A percentile compares a stretch with the other conserved stretches of the same genome.
Conservation (phyloP, 1,284 basidiomycete species). For the Moesziomyces sp. region DNA sequence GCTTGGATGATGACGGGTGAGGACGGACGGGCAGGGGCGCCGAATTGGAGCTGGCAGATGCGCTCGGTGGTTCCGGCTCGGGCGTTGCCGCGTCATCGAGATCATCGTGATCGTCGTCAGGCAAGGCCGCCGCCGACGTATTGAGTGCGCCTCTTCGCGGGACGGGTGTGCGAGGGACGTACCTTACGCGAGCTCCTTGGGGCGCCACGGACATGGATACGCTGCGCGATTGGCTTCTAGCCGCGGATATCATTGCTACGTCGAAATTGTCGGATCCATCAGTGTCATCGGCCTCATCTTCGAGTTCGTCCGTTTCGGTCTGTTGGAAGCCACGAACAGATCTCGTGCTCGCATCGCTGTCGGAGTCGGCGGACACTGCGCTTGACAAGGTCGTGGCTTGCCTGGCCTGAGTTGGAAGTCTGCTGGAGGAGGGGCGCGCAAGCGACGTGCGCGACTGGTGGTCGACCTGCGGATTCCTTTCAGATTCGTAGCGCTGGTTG, state of each 20-base stretch:
- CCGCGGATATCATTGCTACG: not conserved
- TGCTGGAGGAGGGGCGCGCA: not conserved
- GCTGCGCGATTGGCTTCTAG: constrained; percentile 11
- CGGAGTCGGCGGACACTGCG: constrained; percentile 3
- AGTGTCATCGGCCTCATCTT: constrained; percentile 1
- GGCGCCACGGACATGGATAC: not conserved
- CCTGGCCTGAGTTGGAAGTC: not conserved
- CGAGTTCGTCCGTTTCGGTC: constrained; percentile 11
- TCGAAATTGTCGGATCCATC: not conserved
- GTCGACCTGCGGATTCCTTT: constrained; percentile 2
- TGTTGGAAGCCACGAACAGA: not conserved
- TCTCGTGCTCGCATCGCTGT: constrained; percentile 7
- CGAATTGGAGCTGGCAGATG: constrained; percentile 8
- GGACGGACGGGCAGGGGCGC: constrained; percentile 3
- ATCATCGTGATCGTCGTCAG: constrained; percentile 26
- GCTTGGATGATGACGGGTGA: constrained; percentile 9
- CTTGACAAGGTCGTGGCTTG: not conserved
- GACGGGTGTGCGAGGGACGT: constrained; percentile 4
- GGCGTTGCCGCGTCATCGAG: not conserved
- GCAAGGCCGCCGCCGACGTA: constrained; percentile 7
- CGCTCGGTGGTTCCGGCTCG: constrained; percentile 3
- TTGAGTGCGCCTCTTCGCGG: constrained; percentile 21
- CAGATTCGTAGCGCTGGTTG: constrained; percentile 17
- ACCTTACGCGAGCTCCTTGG: constrained; percentile 2
- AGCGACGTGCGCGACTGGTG: not conserved